A percentile compares a stretch with the other conserved stretches of the same genome.
phyloP scores from a whole-genome alignment of 192 early-diverging fungal genomes.

The Coemansia sp. region DNA sequence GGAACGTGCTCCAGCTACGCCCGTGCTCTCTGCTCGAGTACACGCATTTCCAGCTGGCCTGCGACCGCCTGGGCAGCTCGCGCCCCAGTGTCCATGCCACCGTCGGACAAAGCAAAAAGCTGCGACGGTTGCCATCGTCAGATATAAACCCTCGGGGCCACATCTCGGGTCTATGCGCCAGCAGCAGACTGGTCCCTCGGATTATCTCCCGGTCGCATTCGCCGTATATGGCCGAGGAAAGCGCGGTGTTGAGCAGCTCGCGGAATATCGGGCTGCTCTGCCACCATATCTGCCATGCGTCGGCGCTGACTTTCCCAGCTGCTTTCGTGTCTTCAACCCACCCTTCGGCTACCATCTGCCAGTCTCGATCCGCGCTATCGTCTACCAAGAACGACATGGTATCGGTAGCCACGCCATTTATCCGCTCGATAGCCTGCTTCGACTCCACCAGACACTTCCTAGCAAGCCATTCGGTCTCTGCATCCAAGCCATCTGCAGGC shows the following conservation, averaged over 20 bases:
- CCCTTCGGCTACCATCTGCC: not conserved
- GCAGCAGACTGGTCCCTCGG: not conserved
- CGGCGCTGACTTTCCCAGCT: no score
- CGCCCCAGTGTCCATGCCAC: constrained; percentile 23
- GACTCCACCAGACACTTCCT: constrained; percentile 4
- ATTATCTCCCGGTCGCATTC: not conserved
- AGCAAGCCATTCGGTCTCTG: not conserved
- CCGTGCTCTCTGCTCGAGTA: constrained; percentile 40
- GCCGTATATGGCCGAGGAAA: not conserved
- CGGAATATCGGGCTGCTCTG: not conserved
- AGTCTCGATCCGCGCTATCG: not conserved
- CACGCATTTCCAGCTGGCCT: constrained; percentile 21
- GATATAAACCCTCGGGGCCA: not conserved
- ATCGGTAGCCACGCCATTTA: not conserved
- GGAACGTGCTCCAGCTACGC: constrained; percentile 49
- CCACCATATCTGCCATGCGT: constrained; percentile 3
- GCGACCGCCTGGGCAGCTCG: constrained; percentile 29
- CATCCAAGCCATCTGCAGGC: not conserved
- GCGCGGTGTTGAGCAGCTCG: not conserved
- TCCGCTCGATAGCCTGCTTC: not conserved
- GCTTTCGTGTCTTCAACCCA: not conserved
- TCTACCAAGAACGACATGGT: not conserved
- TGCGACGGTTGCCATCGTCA: not conserved
- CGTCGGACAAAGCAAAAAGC: constrained; percentile 18
- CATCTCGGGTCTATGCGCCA: not conserved